phyloP scores from a whole-genome alignment of 768 basidiomycete genomes.

The Panellus pusillus region DNA sequence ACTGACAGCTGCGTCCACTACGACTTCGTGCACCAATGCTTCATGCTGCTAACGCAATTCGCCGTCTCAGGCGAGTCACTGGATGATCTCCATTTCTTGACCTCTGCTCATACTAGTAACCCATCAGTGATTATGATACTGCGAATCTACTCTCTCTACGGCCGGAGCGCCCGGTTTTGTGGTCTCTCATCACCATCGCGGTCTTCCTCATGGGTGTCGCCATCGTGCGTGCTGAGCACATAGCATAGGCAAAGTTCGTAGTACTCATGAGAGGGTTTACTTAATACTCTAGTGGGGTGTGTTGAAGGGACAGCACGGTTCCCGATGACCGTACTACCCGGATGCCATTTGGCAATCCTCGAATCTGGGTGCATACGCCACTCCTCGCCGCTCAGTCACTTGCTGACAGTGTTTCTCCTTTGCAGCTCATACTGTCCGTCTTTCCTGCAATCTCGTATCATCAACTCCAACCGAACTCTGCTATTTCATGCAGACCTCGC shows the following conservation, averaged over 20 bases:
- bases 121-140: constrained; percentile 29
- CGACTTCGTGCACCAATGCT: constrained; percentile 27
- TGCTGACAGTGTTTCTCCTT: too few relatives aligned
- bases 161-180: constrained; percentile 25
- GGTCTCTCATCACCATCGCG: constrained; percentile 19
- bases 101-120: too few relatives aligned
- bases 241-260: too few relatives aligned
- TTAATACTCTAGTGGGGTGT: constrained; percentile 6
- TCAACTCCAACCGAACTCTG: too few relatives aligned
- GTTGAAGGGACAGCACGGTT: constrained; percentile 2
- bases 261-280: too few relatives aligned
- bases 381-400: too few relatives aligned
- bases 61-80: constrained; percentile 6
- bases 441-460: not conserved
- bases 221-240: constrained; percentile 25
- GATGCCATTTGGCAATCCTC: constrained; percentile 5
- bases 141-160: constrained; percentile 35
- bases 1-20: constrained; percentile 28
- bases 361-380: too few relatives aligned
- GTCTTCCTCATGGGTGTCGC: constrained; percentile 15
- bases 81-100: too few relatives aligned
- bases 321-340: not conserved
- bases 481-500: constrained; percentile 3
- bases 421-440: constrained; percentile 3
- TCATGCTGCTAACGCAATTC: constrained; percentile 30